Percentiles rank a stretch among this genome's conserved stretches.
Evolutionary conservation across 805 yeast genomes (phyloP).

Genomic region (Sungouiozyma intestinalis): DNA sequence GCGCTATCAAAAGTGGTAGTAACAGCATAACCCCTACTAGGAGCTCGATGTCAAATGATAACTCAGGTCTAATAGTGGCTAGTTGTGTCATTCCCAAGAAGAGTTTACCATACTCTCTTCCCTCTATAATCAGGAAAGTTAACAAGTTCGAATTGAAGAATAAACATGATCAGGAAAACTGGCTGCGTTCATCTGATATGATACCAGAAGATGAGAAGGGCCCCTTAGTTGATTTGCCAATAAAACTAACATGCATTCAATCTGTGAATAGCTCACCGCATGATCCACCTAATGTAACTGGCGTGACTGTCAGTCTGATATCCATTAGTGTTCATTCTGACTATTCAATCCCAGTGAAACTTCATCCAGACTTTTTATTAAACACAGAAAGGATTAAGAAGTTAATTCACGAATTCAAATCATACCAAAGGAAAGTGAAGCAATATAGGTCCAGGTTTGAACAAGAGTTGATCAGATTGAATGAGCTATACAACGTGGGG

Average conservation of each 20-base stretch:
- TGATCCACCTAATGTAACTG: constrained; percentile 25
- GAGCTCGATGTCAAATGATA: constrained; percentile 7
- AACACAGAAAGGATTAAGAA: constrained; percentile 18
- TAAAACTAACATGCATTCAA: constrained; percentile 27
- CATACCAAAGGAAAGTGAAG: constrained; percentile 7
- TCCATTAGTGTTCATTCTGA: constrained; percentile 29
- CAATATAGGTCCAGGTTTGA: constrained; percentile 14
- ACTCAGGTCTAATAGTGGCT: constrained; percentile 26
- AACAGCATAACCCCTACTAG: not conserved
- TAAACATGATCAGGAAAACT: constrained; percentile 29
- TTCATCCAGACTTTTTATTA: constrained; percentile 27
- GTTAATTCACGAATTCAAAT: constrained; percentile 11
- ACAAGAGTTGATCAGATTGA: constrained; percentile 13
- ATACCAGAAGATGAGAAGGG: constrained; percentile 24
- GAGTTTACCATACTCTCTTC: constrained; percentile 31
- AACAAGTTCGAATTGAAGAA: constrained; percentile 28
- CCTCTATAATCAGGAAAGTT: constrained; percentile 29
- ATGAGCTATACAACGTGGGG: constrained; percentile 19
- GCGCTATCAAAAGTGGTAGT: not conserved
- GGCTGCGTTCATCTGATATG: constrained; percentile 19
- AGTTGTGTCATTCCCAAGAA: constrained; percentile 26
- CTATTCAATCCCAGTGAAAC: constrained; percentile 33
- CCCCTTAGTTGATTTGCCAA: constrained; percentile 18
- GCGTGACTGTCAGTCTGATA: constrained; percentile 24
- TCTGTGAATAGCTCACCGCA: constrained; percentile 23